These are phyloP conservation scores for Silene uniflora DNA, from an alignment of 148 eudicot genomes.

Conservation along the genomic window DNA sequence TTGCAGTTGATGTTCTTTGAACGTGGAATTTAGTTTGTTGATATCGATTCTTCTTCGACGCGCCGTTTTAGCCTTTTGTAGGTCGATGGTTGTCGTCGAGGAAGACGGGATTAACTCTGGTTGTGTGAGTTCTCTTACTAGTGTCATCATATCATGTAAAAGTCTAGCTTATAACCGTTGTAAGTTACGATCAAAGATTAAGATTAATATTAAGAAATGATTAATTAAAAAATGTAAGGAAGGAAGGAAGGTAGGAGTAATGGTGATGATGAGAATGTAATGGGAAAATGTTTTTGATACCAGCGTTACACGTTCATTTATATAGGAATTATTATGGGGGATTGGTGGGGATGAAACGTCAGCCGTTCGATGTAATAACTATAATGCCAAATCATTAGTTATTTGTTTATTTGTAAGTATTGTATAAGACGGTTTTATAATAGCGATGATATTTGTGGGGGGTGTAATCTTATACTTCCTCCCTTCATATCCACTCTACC, in stretches of 20 bases:
- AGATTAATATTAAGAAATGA: too few species aligned
- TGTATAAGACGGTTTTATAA: too few species aligned
- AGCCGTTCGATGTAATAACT: neutral
- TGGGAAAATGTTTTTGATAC: neutral
- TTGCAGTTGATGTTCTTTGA: neutral
- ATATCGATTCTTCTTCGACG: slow-evolving; percentile 30
- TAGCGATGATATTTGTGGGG: too few species aligned
- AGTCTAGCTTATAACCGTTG: too few species aligned
- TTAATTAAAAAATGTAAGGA: neutral
- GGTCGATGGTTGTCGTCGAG: slow-evolving; percentile 13
- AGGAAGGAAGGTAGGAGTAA: neutral
- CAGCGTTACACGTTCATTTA: neutral
- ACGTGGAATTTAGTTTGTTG: slow-evolving; percentile 21
- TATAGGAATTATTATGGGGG: slow-evolving; percentile 4
- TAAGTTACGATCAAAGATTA: too few species aligned
- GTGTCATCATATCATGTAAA: slow-evolving; percentile 19
- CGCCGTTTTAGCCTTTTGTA: slow-evolving; percentile 8
- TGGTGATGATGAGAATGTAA: neutral
- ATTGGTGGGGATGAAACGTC: neutral
- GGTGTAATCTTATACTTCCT: too few species aligned
- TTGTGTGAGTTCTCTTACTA: neutral
- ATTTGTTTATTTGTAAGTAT: neutral
- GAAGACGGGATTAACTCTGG: slow-evolving; percentile 20
- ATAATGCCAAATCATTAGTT: neutral
- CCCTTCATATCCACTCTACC: too few species aligned